Base-by-base conservation (phyloP, 192 early-diverging fungal genomes). In the Coemansia brasiliensis region DNA sequence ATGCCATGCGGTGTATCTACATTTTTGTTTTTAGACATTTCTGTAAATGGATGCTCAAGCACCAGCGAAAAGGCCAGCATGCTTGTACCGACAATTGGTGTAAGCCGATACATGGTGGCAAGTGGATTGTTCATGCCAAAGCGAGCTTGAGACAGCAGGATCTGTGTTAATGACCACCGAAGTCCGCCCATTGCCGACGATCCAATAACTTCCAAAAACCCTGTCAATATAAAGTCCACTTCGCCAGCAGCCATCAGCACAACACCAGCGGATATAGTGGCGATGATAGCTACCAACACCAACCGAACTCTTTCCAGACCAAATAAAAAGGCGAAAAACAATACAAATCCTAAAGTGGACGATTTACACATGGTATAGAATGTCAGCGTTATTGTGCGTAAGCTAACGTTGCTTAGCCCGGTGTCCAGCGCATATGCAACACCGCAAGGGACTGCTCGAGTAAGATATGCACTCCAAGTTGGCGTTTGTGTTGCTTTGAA, bases 341-440 rank as follows among this genome's bases (percentile, higher is more conserved):
- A 82, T n/a, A 90, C 86, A 61, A 88, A 89, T 1, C 85, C 84
- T 49, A 86, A 75, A 2, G 83, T 83, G 8, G 90, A 88, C 3
- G 88, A 90, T 66, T 91, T 91, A 74, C 87, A 88, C 88, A 91
- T 91, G 52, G 90, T 98, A 79, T 94, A 94, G 63, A 98, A 95
- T 1, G 92, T 87, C 32, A 98, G 84, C 8, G 95, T 88, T 25
- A 98, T 92, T 37, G 85, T 85, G 73, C 89, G 89, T 55, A 97
- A 60, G 44, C 87, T 90, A 8, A 88, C 80, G 63, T 95, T 97
- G 60, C 92, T 92, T 29, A 97, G 68, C 3, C 93, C 95, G 59
- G 95, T 89, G 63, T 97, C 95, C 72, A 95, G 59, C 18, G 90
- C 91, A 2, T 93, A 91, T 0, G 95, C 90, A 8, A 94, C 48